Evolutionary conservation across 1,284 basidiomycete species (phyloP).

Genomic region (Mrakiaceae sp.): DNA sequence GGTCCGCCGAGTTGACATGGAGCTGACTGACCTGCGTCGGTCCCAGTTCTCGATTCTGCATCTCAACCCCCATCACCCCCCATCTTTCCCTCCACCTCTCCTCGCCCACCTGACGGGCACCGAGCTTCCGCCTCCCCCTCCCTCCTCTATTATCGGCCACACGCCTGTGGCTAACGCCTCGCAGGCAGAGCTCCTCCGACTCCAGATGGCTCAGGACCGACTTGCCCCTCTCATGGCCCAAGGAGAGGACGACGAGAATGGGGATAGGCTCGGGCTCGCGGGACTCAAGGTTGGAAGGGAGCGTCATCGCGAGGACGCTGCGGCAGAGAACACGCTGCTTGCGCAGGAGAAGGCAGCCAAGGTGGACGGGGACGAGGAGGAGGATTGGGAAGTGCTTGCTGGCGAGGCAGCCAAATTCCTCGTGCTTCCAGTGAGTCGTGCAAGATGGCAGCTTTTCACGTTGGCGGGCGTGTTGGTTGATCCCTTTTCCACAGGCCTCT

Average conservation of each 20-base stretch:
- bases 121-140: not conserved
- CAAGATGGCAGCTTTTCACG: not conserved
- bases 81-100: conserved; percentile 54
- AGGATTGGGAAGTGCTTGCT: conserved; percentile 32
- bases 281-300: not conserved
- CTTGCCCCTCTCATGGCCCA: not conserved
- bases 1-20: not conserved
- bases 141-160: no score
- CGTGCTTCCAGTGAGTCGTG: conserved; percentile 46
- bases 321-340: conserved; percentile 22
- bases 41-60: conserved; percentile 65
- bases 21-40: not conserved
- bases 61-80: conserved; percentile 52
- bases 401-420: conserved; percentile 50
- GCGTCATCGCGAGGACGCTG: conserved; percentile 27
- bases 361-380: conserved; percentile 46
- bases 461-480: conserved; percentile 14
- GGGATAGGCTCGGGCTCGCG: not conserved
- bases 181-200: not conserved
- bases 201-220: conserved; percentile 4
- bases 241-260: conserved; percentile 5
- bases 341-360: conserved; percentile 25
- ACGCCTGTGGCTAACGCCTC: not conserved
- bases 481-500: conserved; percentile 42
- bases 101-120: conserved; percentile 41